phyloP scores from a whole-genome alignment of 495 filamentous ascomycete genomes.

The Daldinia caldariorum region DNA sequence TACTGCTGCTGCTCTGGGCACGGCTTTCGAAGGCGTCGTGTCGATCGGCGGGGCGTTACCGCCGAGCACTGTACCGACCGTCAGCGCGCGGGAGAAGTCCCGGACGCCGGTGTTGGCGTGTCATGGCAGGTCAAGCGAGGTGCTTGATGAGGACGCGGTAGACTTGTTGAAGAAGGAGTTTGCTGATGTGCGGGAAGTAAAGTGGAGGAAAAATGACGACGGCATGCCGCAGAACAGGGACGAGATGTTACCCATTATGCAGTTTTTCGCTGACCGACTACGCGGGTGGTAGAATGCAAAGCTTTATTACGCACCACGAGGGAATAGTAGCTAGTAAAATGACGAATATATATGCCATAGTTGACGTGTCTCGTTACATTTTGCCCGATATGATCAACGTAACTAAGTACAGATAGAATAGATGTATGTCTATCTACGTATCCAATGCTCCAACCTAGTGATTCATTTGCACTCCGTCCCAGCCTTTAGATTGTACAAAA shows the following conservation, averaged over 20 bases:
- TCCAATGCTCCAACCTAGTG: neutral
- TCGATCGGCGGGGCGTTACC: constrained; percentile 81
- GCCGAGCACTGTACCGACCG: constrained; percentile 55
- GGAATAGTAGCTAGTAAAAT: neutral
- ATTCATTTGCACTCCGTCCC: neutral
- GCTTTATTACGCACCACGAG: neutral
- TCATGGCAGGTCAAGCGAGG: constrained; percentile 69
- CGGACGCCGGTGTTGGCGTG: constrained; percentile 80
- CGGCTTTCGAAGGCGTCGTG: constrained; percentile 69
- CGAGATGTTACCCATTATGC: constrained; percentile 93
- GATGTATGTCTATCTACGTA: neutral
- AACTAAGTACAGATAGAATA: neutral
- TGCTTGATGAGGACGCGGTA: constrained; percentile 70
- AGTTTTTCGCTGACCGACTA: constrained; percentile 84
- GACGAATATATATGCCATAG: neutral
- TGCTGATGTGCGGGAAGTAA: constrained; percentile 73
- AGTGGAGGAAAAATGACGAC: constrained; percentile 79
- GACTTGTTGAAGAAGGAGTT: constrained; percentile 72
- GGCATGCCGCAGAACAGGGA: constrained; percentile 83
- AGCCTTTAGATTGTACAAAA: no score
- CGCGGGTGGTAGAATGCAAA: constrained; percentile 58
- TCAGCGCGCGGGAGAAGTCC: constrained; percentile 59
- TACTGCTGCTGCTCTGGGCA: neutral
- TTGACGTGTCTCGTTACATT: neutral
- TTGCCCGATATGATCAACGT: neutral